Evolutionary conservation across 345 rosid species (phyloP).

Genomic region (Murraya paniculata): DNA sequence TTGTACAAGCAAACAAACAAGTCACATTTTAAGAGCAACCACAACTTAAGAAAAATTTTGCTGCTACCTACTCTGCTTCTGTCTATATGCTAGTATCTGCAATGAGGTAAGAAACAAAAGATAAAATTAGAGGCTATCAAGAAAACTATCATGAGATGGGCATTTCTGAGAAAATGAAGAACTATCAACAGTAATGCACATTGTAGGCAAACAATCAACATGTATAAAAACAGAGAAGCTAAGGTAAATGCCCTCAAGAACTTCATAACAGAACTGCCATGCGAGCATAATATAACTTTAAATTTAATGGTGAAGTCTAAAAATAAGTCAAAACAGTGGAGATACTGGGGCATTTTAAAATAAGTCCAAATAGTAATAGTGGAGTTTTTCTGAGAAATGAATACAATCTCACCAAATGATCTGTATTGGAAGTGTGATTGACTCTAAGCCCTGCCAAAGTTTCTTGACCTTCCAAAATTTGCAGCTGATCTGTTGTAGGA

Average conservation of each 20-base stretch:
- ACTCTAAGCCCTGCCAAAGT: conserved; percentile 38
- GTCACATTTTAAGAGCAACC: neutral
- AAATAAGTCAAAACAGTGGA: too few species aligned
- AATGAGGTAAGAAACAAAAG: neutral
- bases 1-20: neutral
- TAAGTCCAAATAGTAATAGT: neutral
- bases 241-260: neutral
- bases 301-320: too few species aligned
- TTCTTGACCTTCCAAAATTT: conserved; percentile 54
- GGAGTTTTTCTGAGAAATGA: neutral
- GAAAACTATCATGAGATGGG: too few species aligned
- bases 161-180: too few species aligned
- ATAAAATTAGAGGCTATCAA: neutral
- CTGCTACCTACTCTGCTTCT: conserved; percentile 28
- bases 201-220: too few species aligned
- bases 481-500: conserved; percentile 40
- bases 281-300: neutral
- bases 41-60: neutral
- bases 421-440: conserved; percentile 25
- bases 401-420: conserved; percentile 40
- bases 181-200: neutral
- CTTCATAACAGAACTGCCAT: neutral
- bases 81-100: conserved; percentile 56
- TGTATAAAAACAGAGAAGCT: too few species aligned
- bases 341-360: neutral